phyloP scores from a whole-genome alignment of 768 basidiomycete species.

The Leccinum uliginosum region DNA sequence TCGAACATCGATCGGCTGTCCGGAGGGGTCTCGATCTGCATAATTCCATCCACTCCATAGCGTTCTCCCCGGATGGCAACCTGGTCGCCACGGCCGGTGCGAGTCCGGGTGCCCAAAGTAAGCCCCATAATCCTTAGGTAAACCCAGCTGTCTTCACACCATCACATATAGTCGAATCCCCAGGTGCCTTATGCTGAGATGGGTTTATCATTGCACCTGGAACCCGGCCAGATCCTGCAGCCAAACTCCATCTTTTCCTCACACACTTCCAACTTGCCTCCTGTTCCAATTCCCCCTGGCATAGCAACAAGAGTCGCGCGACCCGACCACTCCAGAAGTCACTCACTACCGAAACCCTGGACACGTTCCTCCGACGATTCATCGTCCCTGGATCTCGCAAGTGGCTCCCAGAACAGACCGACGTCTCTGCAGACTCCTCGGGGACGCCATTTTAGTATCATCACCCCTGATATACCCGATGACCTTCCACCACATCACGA shows the following conservation, averaged over 20 bases:
- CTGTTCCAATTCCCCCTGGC: conserved; percentile 2
- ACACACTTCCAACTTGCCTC: neutral
- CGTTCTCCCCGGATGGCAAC: conserved; percentile 10
- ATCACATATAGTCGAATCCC: conserved; percentile 8
- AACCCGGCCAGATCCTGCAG: conserved; percentile 56
- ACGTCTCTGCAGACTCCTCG: conserved; percentile 13
- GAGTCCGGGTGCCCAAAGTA: conserved; percentile 18
- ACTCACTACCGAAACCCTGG: conserved; percentile 10
- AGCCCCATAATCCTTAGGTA: conserved; percentile 1
- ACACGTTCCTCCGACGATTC: neutral
- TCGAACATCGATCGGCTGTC: neutral
- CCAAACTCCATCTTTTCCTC: conserved; percentile 21
- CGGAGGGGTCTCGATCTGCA: conserved; percentile 1
- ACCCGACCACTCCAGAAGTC: conserved; percentile 10
- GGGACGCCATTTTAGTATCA: conserved; percentile 9
- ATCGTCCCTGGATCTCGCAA: neutral
- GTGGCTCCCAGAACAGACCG: conserved; percentile 1
- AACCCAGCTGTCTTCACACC: conserved; percentile 8
- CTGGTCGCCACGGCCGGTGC: conserved; percentile 15
- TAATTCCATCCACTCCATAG: conserved; percentile 11
- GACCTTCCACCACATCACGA: conserved; percentile 7
- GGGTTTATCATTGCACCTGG: conserved; percentile 46
- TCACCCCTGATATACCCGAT: conserved; percentile 7
- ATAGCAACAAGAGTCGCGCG: neutral
- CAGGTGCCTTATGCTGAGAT: neutral